Evolutionary conservation across 495 filamentous ascomycete species (phyloP), one percentile per base, ranked within the genome.

Genomic region (Aspergillus conjunctus): DNA sequence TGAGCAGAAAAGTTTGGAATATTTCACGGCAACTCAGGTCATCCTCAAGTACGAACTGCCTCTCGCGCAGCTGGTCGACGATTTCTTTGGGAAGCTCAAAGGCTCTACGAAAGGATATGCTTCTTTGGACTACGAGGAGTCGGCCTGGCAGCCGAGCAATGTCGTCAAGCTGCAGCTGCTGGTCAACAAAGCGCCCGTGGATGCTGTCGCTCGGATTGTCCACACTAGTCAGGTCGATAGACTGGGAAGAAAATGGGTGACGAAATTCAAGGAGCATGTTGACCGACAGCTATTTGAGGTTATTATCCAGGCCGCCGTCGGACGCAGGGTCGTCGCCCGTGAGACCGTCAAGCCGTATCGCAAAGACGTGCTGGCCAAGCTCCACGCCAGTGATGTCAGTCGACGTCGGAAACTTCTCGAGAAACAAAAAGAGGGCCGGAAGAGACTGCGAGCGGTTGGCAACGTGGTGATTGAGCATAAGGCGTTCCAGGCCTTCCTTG

Each of bases 41-140:
- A 98, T 98, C 61, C 77, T 98, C 46, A 94, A 93, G 66, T 98
- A 98, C 73, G 86, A 90, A 37, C 75, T 98, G 8, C 94, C 94
- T 0, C 80, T 97, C 15, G 83, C 91, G 2, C 90, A 94, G 49
- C 78, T 98, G 8, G 94, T 98, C 1, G 93, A 97, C 65, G 93
- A 98, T 73, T 91, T 98, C 77, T 98, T 98, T 71, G 95, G 95
- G 22, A 96, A 95, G 74, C 78, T 98, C 54, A 98, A 98, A 73
- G 90, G 92, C 22, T 84, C 87, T 3, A 96, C 92, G 15, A 89
- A 89, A 64, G 87, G 88, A 34, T 91, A 90, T 61, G 92, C 92
- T 7, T 91, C 87, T 58, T 82, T 97, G 14, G 92, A 97, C 72
- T 97, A 97, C 73, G 94, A 98, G 73, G 94, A 98, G 64, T 90